phyloP scores from a whole-genome alignment of 345 rosid genomes.

The Limnanthes douglasii region DNA sequence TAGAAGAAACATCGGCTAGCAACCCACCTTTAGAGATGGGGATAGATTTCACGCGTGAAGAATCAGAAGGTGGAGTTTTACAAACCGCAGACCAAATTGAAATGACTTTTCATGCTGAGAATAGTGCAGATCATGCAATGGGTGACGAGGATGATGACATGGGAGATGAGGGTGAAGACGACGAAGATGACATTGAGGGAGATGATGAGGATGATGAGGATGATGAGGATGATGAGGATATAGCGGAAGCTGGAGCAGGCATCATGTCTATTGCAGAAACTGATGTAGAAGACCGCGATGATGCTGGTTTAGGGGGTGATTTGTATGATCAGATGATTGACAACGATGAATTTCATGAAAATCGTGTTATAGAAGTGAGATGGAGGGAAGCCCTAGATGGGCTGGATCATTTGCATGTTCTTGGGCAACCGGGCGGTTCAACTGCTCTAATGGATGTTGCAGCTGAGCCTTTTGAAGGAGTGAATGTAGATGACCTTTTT shows the following conservation, averaged over 20 bases:
- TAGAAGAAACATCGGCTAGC: conserved; percentile 30
- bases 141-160: conserved; percentile 90
- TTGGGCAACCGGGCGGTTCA: conserved; percentile 70
- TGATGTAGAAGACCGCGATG: conserved; percentile 92
- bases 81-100: conserved; percentile 54
- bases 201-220: conserved; percentile 81
- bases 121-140: conserved; percentile 71
- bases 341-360: conserved; percentile 87
- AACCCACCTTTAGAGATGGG: conserved; percentile 44
- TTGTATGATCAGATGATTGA: conserved; percentile 89
- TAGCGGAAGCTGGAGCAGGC: conserved; percentile 88
- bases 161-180: conserved; percentile 94
- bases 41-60: conserved; percentile 81
- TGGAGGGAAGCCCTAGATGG: conserved; percentile 98
- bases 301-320: conserved; percentile 80
- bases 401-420: conserved; percentile 82
- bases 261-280: conserved; percentile 93
- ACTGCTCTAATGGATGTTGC: conserved; percentile 70
- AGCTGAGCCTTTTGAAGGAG: conserved; percentile 95
- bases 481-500: conserved; percentile 86
- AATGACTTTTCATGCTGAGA: conserved; percentile 70
- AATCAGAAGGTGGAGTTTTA: conserved; percentile 50
- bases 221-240: conserved; percentile 78
- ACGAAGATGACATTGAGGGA: conserved; percentile 73
- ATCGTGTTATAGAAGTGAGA: conserved; percentile 78